phyloP scores from a whole-genome alignment of 371 early-diverging fungal genomes.

The Rhizopus stolonifer region DNA sequence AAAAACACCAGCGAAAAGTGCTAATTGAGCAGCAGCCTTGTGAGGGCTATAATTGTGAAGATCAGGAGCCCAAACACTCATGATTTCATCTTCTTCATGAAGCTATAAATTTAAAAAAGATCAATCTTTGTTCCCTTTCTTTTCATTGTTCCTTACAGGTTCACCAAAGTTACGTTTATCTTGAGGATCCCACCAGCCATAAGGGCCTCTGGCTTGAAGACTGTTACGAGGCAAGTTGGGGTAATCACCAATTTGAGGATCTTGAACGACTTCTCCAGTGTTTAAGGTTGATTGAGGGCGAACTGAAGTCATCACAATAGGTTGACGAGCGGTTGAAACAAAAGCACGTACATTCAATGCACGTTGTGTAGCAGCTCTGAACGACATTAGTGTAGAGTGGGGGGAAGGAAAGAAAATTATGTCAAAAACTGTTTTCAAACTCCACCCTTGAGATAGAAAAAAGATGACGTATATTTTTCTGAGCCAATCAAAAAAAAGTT shows the following conservation, averaged over 20 bases:
- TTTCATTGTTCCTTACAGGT: constrained; percentile 51
- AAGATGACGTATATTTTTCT: not conserved
- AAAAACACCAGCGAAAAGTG: constrained; percentile 36
- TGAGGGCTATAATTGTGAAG: constrained; percentile 56
- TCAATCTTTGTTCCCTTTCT: too few relatives aligned
- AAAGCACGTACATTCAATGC: constrained; percentile 39
- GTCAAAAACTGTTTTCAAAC: not conserved
- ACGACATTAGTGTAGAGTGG: constrained; percentile 26
- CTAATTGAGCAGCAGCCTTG: constrained; percentile 54
- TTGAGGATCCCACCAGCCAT: constrained; percentile 63
- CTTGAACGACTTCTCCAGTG: constrained; percentile 47
- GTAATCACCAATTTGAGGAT: constrained; percentile 67
- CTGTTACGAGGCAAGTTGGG: constrained; percentile 66
- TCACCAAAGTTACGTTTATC: constrained; percentile 70
- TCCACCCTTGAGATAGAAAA: not conserved
- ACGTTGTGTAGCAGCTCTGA: constrained; percentile 42
- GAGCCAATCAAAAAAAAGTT: not conserved
- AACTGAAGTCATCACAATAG: constrained; percentile 26
- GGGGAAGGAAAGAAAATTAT: not conserved
- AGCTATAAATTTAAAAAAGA: constrained; percentile 34
- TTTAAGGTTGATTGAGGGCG: constrained; percentile 51
- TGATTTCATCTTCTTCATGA: constrained; percentile 63
- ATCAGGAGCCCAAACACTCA: constrained; percentile 67
- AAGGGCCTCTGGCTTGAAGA: constrained; percentile 56
- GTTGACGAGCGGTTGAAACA: constrained; percentile 29